phyloP scores from a whole-genome alignment of 1,284 basidiomycete species.

The Tilletia horrida region DNA sequence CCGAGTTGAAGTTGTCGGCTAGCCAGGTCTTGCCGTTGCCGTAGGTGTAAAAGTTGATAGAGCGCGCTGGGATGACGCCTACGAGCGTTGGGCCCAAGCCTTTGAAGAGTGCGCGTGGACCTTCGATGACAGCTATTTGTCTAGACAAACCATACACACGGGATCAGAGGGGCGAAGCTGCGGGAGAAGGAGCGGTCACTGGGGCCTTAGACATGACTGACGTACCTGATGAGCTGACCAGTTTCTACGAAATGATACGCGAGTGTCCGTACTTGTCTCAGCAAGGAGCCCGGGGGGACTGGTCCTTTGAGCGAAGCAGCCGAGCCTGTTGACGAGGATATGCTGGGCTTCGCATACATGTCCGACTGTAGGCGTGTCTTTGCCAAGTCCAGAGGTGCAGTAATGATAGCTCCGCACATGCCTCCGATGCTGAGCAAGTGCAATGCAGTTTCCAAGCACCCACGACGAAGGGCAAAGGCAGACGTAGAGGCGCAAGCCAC shows the following conservation, averaged over 20 bases:
- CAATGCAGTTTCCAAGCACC: too few species aligned
- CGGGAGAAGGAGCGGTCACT: too few species aligned
- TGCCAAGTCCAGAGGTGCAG: conserved; percentile 95
- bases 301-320: conserved; percentile 20
- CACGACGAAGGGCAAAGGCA: not conserved
- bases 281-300: conserved; percentile 16
- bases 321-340: conserved; percentile 19
- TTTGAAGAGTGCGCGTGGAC: conserved; percentile 83
- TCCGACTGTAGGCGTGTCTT: conserved; percentile 94
- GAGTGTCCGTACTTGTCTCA: conserved; percentile 60
- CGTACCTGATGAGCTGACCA: conserved; percentile 69
- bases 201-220: conserved; percentile 25
- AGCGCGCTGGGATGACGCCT: conserved; percentile 80
- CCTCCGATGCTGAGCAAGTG: conserved; percentile 86
- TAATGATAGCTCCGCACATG: conserved; percentile 95
- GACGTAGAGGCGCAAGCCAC: not conserved
- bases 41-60: conserved; percentile 97
- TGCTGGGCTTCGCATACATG: conserved; percentile 61
- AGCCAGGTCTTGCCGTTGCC: conserved; percentile 92
- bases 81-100: conserved; percentile 91
- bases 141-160: conserved; percentile 55
- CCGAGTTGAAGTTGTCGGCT: conserved; percentile 73
- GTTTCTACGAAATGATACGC: conserved; percentile 95
- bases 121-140: conserved; percentile 75
- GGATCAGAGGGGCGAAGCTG: not conserved